Evolutionary conservation across 306 rosid species (phyloP).

Genomic region (Carpinus fangiana): DNA sequence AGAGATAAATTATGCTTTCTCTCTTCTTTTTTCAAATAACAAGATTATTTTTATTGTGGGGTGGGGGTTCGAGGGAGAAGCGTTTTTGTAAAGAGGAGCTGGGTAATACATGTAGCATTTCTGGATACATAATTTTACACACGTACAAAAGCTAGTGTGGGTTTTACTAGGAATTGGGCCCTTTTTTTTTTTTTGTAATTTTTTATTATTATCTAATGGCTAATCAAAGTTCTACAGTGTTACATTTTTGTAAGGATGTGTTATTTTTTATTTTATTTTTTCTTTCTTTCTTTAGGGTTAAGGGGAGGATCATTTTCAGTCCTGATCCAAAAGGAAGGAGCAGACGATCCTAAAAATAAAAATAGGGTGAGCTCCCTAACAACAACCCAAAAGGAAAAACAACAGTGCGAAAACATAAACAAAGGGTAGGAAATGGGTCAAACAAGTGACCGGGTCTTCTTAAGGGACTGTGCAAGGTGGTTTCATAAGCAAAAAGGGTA

Average conservation of each 20-base stretch:
- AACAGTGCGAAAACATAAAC: no score
- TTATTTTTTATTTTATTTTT: no score
- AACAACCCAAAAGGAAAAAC: no score
- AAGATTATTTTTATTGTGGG: constrained; percentile 18
- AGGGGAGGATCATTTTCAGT: no score
- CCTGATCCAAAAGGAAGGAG: no score
- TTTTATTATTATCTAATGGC: constrained; percentile 33
- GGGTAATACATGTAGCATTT: constrained; percentile 47
- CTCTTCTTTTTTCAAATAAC: not conserved
- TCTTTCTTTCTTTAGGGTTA: no score
- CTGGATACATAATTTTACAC: constrained; percentile 18
- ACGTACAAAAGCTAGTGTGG: constrained; percentile 32
- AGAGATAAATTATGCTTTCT: constrained; percentile 12
- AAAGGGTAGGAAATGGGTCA: no score
- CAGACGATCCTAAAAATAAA: no score
- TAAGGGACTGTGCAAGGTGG: no score
- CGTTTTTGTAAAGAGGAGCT: constrained; percentile 65
- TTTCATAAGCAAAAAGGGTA: no score
- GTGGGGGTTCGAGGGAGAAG: constrained; percentile 28
- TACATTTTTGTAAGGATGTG: constrained; percentile 41
- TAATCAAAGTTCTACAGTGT: constrained; percentile 25
- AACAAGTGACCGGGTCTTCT: no score
- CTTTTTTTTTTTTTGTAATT: constrained; percentile 25
- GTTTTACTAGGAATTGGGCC: constrained; percentile 37
- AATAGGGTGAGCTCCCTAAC: no score